phyloP scores from a whole-genome alignment of 2,329 filamentous ascomycete species.

The Xylaria sp. region DNA sequence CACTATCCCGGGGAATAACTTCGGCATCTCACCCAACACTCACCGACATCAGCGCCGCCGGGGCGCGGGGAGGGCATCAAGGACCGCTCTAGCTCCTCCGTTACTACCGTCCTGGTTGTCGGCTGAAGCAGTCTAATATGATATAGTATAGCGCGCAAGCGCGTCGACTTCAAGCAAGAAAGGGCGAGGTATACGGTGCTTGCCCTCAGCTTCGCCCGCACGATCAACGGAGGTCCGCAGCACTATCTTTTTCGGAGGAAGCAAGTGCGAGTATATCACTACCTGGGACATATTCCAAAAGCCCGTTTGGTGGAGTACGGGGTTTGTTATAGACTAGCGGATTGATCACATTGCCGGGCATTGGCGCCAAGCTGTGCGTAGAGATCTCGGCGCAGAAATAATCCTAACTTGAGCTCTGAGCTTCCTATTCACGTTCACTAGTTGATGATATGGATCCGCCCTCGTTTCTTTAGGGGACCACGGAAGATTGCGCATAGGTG shows the following conservation, averaged over 20 bases:
- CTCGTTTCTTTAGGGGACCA: neutral
- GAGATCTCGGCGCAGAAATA: neutral
- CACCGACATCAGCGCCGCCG: neutral
- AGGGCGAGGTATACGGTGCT: too few relatives aligned
- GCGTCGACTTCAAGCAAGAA: too few relatives aligned
- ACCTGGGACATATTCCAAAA: conserved; percentile 1
- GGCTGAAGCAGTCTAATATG: neutral
- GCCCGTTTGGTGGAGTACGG: neutral
- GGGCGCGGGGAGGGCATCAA: neutral
- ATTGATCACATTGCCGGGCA: conserved; percentile 4
- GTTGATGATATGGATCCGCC: neutral
- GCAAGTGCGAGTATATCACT: too few relatives aligned
- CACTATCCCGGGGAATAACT: neutral
- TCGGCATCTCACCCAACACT: too few relatives aligned
- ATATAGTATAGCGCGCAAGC: neutral
- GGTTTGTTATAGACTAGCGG: neutral
- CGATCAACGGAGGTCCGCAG: too few relatives aligned
- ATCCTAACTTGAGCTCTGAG: neutral
- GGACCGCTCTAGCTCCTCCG: neutral
- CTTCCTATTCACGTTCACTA: neutral
- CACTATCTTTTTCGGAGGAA: too few relatives aligned
- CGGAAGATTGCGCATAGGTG: too few relatives aligned
- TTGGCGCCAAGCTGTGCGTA: neutral
- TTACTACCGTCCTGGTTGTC: neutral
- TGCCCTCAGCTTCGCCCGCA: too few relatives aligned